Conservation (phyloP, 2,329 filamentous ascomycete genomes). For the Trichoderma sp. region DNA sequence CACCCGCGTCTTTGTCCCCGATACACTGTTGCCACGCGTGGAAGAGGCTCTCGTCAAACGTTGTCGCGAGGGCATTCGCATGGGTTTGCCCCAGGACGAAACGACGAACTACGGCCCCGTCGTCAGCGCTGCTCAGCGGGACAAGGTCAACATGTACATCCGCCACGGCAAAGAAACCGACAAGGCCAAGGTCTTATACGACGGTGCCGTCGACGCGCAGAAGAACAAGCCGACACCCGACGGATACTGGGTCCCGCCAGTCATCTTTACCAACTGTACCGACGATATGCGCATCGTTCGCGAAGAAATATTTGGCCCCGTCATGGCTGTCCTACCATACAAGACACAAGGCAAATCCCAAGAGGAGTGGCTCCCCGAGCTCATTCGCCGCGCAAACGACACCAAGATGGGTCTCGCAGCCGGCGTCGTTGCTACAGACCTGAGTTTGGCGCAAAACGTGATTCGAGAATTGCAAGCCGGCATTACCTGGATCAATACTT, state of each 20-base stretch:
- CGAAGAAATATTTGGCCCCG: conserved; percentile 87
- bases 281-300: conserved; percentile 75
- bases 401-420: conserved; percentile 78
- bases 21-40: conserved; percentile 61
- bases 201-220: conserved; percentile 60
- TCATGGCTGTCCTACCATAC: conserved; percentile 79
- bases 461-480: conserved; percentile 72
- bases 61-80: conserved; percentile 64
- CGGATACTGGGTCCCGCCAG: conserved; percentile 84
- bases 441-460: conserved; percentile 71
- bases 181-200: conserved; percentile 69
- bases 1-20: conserved; percentile 79
- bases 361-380: conserved; percentile 57
- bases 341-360: conserved; percentile 40
- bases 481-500: conserved; percentile 90
- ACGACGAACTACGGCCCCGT: conserved; percentile 81
- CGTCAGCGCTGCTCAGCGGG: conserved; percentile 68
- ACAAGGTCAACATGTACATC: conserved; percentile 79
- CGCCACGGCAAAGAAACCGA: conserved; percentile 70
- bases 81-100: conserved; percentile 69
- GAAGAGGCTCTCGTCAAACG: conserved; percentile 59
- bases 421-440: conserved; percentile 74
- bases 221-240: conserved; percentile 47
- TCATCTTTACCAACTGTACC: conserved; percentile 81
- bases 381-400: conserved; percentile 69